These are phyloP conservation scores for Chaetothyriales sp. DNA, from an alignment of 2,329 filamentous ascomycete genomes.

Conservation along the genomic window DNA sequence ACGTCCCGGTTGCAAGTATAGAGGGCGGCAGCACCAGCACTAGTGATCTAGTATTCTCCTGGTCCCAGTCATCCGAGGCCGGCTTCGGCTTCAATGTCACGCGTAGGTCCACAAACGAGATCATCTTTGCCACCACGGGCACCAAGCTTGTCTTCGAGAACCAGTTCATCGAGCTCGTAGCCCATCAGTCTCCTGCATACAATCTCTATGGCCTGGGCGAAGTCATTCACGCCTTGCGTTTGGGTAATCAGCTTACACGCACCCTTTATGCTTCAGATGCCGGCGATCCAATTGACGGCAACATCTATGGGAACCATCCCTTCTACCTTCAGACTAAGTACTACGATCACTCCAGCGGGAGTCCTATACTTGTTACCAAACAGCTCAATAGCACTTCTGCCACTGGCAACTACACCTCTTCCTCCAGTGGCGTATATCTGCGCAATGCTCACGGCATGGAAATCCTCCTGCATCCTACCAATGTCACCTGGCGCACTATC, in stretches of 20 bases:
- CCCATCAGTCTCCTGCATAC: conserved; percentile 51
- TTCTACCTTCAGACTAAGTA: conserved; percentile 71
- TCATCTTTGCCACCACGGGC: conserved; percentile 52
- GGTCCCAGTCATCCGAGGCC: conserved; percentile 37
- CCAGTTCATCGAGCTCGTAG: conserved; percentile 62
- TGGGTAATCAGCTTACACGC: conserved; percentile 59
- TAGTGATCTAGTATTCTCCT: conserved; percentile 36
- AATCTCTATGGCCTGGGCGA: conserved; percentile 65
- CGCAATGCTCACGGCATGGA: conserved; percentile 67
- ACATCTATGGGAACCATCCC: conserved; percentile 63
- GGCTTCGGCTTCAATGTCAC: conserved; percentile 42
- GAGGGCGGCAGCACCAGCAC: conserved; percentile 25
- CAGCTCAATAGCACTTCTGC: conserved; percentile 34
- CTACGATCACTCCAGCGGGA: conserved; percentile 40
- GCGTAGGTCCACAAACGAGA: conserved; percentile 45
- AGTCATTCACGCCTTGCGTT: conserved; percentile 52
- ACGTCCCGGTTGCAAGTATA: conserved; percentile 42
- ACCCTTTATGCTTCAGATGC: conserved; percentile 55
- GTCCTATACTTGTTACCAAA: conserved; percentile 37
- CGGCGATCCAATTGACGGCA: conserved; percentile 46
- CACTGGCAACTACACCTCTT: conserved; percentile 37
- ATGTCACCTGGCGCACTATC: conserved; percentile 57
- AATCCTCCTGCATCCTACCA: conserved; percentile 46
- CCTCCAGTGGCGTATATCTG: conserved; percentile 60
- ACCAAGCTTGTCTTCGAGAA: conserved; percentile 56